Base-by-base conservation (phyloP, 768 basidiomycete species). In the Pleurotus cornucopiae region DNA sequence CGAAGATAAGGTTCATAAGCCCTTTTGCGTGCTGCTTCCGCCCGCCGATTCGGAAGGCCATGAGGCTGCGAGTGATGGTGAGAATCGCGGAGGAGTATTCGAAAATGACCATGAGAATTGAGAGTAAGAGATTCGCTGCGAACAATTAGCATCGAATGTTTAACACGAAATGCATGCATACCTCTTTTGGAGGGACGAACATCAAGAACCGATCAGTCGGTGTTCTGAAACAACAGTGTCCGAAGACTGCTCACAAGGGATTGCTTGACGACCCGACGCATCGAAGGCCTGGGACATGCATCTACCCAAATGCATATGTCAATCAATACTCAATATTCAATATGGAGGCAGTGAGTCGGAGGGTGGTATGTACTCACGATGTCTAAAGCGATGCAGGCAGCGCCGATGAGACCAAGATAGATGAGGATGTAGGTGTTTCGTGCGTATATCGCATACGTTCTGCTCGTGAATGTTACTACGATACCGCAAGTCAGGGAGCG, bases 31-130 rank as follows among this genome's bases (percentile, higher is more conserved):
- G 60, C 2, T 55, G 51, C 16, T 34, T 54, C 61, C 61, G 55
- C 4, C 63, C 63, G 13, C 58, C 58, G 1, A 60, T 58, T 39
- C 56, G 56, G 57, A 70, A 54, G 2, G 67, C 62, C 58, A 66
- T 61, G 3, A 70, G 26, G 37, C 62, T 63, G 30, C 68, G 59
- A 23, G 63, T 25, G 5, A 62, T 60, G 21, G 66, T 68, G 21
- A 71, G 54, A 13, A 61, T 55, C 0, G 64, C 64, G 4, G 68
- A 63, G 1, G 62, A 61, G 16, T 62, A 60, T 41, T 69, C 68
- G 21, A 69, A 71, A 1, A 66, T 57, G 9, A 61, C 59, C 67
- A 66, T 67, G 25, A 69, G 26, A 38, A 69, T 66, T 4, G 69
- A 63, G 6, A 71, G 60, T 18, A 68, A 48, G 5, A 63, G 62